Evolutionary conservation across 225 moss, liverwort and hornwort species (phyloP), one percentile per base, ranked within the genome.

Genomic region (Marchantia polymorpha): DNA sequence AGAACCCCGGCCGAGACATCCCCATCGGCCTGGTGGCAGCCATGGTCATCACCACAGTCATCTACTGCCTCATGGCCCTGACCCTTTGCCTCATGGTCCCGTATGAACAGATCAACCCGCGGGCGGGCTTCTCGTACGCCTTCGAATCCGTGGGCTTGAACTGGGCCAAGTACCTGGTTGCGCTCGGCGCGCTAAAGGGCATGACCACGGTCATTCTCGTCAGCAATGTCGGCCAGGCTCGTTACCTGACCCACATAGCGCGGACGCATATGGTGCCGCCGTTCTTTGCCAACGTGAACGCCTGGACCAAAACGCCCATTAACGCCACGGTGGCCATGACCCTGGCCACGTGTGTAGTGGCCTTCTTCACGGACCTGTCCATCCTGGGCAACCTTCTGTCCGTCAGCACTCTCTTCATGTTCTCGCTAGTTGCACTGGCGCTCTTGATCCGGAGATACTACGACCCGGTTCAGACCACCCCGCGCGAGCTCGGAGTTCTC

Each of bases 91-190:
- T 96, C 63, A 94, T 96, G 94, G 88, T 92, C 17, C 92, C 94
- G 0, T 90, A 64, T 61, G 29, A 70, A 3, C 27, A 73, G 0
- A 87, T 96, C 65, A 84, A 90, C 49, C 52, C 49, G 7, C 84
- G 83, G 3, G 96, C 96, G 4, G 91, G 94, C 0, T 96, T 90
- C 82, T 90, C 94, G 0, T 90, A 67, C 11, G 96, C 96, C 0
- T 96, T 96, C 47, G 14, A 89, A 10, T 79, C 19, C 22, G 71
- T 94, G 17, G 96, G 96, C 3, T 90, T 89, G 96, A 84, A 12
- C 0, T 96, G 94, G 96, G 96, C 94, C 0, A 90, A 91, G 71
- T 96, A 96, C 56, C 72, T 96, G 10, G 94, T 96, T 16, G 91
- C 94, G 1, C 20, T 96, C 3, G 96, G 96, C 20, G 96, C 96